Base-by-base conservation (phyloP, 2,329 filamentous ascomycete species). In the Bipolaris oryzae region DNA sequence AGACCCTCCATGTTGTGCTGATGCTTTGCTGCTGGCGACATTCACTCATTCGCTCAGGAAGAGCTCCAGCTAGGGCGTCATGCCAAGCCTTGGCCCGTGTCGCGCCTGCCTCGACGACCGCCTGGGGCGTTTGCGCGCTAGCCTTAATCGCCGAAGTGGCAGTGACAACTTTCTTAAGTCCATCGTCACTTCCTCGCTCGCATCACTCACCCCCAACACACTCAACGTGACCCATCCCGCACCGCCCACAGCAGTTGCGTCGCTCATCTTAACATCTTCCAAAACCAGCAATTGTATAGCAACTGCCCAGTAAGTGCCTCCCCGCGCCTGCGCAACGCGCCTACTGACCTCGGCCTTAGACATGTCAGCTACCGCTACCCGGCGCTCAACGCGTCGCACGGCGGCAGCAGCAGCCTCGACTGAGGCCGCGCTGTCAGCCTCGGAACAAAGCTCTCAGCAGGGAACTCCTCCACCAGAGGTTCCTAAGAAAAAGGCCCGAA, bases 1-100 rank as follows among this genome's bases (percentile, higher is more conserved):
- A 97, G 87, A 57, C 92, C 92, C 83, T 96, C 92, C 92, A 96
- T 96, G 62, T 62, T 76, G 72, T 76, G 72, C 46, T 64, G 63
- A 63, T 67, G 62, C 55, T 54, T 44, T 52, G 44, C 33, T 42
- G 55, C 39, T 25, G 39, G 39, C 39, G 5, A 42, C 53, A 31
- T 11, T 31, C 53, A 31, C 9, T 31, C 53, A 31, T 41, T 46
- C 50, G 53, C 61, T 58, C 55, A 57, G 58, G 59, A 53, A 63
- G 57, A 64, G 62, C 55, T 63, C 49, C 50, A 61, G 58, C 56
- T 63, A 39, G 62, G 63, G 55, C 62, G 63, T 65, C 60, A 65
- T 67, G 64, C 59, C 59, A 59, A 62, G 59, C 33, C 58, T 21
- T 62, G 53, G 59, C 42, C 50, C 52, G 59, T 58, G 56, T 53